A percentile compares a stretch with the other conserved stretches of the same genome.
These are phyloP conservation scores for Hypoxylon intermedium DNA, from an alignment of 495 filamentous ascomycete species.

Conservation along the genomic window DNA sequence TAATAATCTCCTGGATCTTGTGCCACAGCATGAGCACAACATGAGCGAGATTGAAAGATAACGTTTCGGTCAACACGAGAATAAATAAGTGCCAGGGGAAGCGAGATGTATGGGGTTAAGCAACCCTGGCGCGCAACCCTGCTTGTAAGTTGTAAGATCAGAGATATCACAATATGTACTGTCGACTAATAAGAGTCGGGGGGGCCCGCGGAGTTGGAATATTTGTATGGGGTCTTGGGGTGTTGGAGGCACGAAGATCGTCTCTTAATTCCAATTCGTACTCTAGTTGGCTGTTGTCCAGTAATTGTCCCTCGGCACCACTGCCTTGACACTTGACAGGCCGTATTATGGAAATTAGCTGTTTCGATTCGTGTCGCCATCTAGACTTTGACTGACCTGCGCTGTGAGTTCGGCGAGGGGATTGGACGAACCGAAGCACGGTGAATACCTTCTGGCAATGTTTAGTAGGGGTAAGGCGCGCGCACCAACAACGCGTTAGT, in stretches of 20 bases:
- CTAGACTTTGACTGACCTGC: slow-evolving; percentile 17
- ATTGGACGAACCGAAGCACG: slow-evolving; percentile 34
- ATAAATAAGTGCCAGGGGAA: not conserved
- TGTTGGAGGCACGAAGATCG: slow-evolving; percentile 12
- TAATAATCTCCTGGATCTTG: slow-evolving; percentile 1
- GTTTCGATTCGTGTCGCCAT: slow-evolving; percentile 26
- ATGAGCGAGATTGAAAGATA: slow-evolving; percentile 17
- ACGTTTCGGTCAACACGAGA: slow-evolving; percentile 25
- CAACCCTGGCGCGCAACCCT: slow-evolving; percentile 25
- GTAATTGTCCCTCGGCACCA: slow-evolving; percentile 14
- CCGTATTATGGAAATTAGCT: slow-evolving; percentile 30
- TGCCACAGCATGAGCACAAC: slow-evolving; percentile 27
- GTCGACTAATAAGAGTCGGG: slow-evolving; percentile 15
- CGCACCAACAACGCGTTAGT: slow-evolving; percentile 23
- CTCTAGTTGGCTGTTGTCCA: slow-evolving; percentile 20
- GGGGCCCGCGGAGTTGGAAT: slow-evolving; percentile 15
- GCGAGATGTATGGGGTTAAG: slow-evolving; percentile 9
- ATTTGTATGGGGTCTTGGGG: too few species aligned
- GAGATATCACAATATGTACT: slow-evolving; percentile 34
- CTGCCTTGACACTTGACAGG: slow-evolving; percentile 20
- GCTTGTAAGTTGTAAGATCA: slow-evolving; percentile 27
- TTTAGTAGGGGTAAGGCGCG: slow-evolving; percentile 16
- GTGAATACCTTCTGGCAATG: slow-evolving; percentile 13
- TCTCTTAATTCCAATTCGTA: not conserved
- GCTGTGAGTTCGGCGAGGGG: slow-evolving; percentile 30